Conservation (phyloP, 2,329 filamentous ascomycete species). For the Penicillium sp. region DNA sequence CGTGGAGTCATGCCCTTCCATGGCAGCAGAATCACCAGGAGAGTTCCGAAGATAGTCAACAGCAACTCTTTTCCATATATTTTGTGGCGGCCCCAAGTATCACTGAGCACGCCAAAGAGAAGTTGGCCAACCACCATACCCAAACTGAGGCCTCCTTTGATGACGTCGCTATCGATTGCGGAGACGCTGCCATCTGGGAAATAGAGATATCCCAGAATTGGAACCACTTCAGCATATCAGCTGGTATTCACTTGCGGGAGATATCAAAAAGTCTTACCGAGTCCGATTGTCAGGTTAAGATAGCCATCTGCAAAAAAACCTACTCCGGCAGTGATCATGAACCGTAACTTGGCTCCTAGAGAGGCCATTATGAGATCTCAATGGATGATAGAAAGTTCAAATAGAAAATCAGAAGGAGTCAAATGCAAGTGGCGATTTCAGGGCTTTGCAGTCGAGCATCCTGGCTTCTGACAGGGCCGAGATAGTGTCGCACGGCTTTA, state of each 20-base stretch:
- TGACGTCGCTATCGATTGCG: constrained; percentile 18
- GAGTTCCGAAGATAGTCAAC: constrained; percentile 24
- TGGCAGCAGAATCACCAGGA: constrained; percentile 25
- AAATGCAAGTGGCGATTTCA: not conserved
- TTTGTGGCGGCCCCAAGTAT: constrained; percentile 26
- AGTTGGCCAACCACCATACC: constrained; percentile 31
- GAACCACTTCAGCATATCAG: constrained; percentile 17
- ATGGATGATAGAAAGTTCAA: not conserved
- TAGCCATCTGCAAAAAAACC: constrained; percentile 31
- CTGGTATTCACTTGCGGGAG: not conserved
- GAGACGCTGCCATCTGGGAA: constrained; percentile 22
- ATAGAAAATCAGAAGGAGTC: not conserved
- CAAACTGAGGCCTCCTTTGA: constrained; percentile 24
- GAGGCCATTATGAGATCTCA: constrained; percentile 4
- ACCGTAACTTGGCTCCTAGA: constrained; percentile 21
- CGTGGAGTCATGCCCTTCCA: constrained; percentile 15
- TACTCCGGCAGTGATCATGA: constrained; percentile 24
- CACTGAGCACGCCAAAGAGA: constrained; percentile 27
- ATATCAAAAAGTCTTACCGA: constrained; percentile 14
- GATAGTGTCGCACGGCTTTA: not conserved
- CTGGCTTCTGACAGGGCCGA: not conserved
- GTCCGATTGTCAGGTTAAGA: constrained; percentile 29
- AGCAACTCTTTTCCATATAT: constrained; percentile 30
- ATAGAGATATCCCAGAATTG: constrained; percentile 28
- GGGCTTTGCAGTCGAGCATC: not conserved